Evolutionary conservation across 164 flowering plant genomes (phyloP).

Genomic region (Paratinospora sagittata): DNA sequence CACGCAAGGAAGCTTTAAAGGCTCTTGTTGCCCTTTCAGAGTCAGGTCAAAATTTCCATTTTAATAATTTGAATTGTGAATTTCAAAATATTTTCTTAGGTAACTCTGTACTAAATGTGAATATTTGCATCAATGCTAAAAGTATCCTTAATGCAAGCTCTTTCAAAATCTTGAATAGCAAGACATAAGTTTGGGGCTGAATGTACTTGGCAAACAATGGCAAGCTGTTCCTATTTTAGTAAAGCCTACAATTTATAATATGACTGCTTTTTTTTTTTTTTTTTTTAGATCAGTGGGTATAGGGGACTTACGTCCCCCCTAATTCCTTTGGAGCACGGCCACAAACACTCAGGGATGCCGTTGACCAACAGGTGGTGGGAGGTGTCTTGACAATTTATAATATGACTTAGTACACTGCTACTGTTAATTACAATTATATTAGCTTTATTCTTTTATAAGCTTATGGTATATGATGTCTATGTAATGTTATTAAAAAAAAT

Average conservation of each 20-base stretch:
- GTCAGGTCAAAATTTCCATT: constrained; percentile 45
- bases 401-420: no score
- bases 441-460: no score
- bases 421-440: neutral
- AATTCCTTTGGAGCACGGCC: no score
- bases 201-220: neutral
- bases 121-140: neutral
- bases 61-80: neutral
- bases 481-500: no score
- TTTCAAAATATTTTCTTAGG: neutral
- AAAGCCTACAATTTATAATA: neutral
- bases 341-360: no score
- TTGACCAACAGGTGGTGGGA: no score
- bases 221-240: neutral
- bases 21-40: constrained; percentile 69
- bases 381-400: no score
- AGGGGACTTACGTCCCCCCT: no score
- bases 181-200: neutral
- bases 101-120: neutral
- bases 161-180: constrained; percentile 1
- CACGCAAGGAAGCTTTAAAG: constrained; percentile 77
- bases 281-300: no score
- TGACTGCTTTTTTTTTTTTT: no score
- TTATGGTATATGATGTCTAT: no score
- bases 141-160: neutral